phyloP scores from a whole-genome alignment of 176 grass and related monocot species.

The Tuctoria greenei region DNA sequence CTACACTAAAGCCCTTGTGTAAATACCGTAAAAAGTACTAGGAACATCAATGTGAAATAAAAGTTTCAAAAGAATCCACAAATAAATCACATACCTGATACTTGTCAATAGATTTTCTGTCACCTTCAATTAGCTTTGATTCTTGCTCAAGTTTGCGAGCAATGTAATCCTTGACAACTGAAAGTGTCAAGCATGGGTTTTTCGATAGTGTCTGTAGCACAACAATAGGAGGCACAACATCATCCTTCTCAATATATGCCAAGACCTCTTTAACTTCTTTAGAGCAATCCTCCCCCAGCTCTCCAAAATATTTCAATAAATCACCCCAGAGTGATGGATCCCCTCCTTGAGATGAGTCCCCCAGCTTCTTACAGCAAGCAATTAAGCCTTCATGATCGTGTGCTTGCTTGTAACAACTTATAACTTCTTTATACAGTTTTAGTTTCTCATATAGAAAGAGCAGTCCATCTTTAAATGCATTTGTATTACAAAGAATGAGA shows the following conservation, averaged over 20 bases:
- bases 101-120: constrained; percentile 82
- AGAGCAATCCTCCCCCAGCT: constrained; percentile 87
- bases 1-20: background rate
- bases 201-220: constrained; percentile 82
- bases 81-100: constrained; percentile 80
- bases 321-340: constrained; percentile 92
- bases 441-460: constrained; percentile 96
- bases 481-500: constrained; percentile 87
- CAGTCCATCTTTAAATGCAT: constrained; percentile 84
- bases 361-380: constrained; percentile 90
- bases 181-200: constrained; percentile 81
- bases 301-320: constrained; percentile 93
- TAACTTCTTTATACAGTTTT: constrained; percentile 95
- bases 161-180: constrained; percentile 96
- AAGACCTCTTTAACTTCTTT: constrained; percentile 98
- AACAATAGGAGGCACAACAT: constrained; percentile 92
- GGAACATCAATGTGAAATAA: background rate
- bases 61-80: background rate
- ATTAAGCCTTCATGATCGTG: constrained; percentile 97
- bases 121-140: constrained; percentile 93
- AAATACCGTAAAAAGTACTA: background rate
- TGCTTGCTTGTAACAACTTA: constrained; percentile 92
- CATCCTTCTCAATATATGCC: constrained; percentile 82
- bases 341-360: constrained; percentile 79
- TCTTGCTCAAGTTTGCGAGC: constrained; percentile 92